These are phyloP conservation scores for Cladophialophora psammophila DNA, from an alignment of 2,329 filamentous ascomycete species.

Conservation along the genomic window DNA sequence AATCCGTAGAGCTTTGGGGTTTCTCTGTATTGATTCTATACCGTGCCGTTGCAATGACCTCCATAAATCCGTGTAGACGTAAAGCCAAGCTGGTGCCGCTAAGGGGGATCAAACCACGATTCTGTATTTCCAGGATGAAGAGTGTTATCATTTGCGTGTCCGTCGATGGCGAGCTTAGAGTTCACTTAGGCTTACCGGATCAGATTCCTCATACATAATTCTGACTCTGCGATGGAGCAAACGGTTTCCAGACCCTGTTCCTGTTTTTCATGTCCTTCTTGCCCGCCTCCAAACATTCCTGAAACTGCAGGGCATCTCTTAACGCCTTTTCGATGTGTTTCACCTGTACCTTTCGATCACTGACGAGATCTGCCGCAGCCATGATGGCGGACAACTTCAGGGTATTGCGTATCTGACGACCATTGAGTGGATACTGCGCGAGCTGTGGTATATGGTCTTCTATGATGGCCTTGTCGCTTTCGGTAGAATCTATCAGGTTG, in stretches of 20 bases:
- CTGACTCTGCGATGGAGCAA: constrained; percentile 11
- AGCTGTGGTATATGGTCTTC: constrained; percentile 11
- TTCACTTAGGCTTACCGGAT: too few species aligned
- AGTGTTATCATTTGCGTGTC: too few species aligned
- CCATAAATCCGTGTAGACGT: too few species aligned
- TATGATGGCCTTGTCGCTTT: constrained; percentile 20
- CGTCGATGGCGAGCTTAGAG: too few species aligned
- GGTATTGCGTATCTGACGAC: constrained; percentile 30
- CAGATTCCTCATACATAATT: too few species aligned
- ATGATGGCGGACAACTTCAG: constrained; percentile 14
- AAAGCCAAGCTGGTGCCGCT: too few species aligned
- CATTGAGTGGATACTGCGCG: constrained; percentile 22
- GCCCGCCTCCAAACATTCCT: constrained; percentile 12
- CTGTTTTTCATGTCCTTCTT: constrained; percentile 12
- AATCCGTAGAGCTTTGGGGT: too few species aligned
- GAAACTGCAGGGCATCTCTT: constrained; percentile 18
- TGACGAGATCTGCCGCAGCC: constrained; percentile 14
- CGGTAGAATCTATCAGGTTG: constrained; percentile 12
- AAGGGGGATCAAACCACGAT: too few species aligned
- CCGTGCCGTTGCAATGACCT: too few species aligned
- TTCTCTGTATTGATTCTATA: too few species aligned
- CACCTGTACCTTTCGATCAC: constrained; percentile 16
- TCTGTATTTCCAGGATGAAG: too few species aligned
- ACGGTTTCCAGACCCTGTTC: constrained; percentile 16
- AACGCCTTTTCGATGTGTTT: constrained; percentile 25